These are phyloP conservation scores for Bipolaris sorokiniana DNA, from an alignment of 2,329 filamentous ascomycete species.

Conservation along the genomic window DNA sequence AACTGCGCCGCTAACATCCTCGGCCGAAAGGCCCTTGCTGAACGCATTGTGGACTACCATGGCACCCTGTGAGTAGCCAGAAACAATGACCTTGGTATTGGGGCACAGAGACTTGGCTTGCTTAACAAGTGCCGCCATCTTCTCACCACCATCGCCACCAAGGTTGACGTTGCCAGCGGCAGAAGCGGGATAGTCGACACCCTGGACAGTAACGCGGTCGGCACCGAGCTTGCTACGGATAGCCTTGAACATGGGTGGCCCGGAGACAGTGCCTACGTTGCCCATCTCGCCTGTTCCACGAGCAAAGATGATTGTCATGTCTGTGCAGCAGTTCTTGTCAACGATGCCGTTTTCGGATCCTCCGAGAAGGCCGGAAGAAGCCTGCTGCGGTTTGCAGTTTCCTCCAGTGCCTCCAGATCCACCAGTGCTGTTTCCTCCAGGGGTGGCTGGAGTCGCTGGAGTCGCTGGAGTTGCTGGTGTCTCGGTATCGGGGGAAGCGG, in stretches of 20 bases:
- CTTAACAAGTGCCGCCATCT: conserved; percentile 34
- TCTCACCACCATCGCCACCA: conserved; percentile 35
- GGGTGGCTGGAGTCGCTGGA: neutral
- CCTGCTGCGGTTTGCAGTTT: conserved; percentile 32
- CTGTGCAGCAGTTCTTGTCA: conserved; percentile 49
- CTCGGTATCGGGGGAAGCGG: neutral
- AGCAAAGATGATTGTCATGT: conserved; percentile 53
- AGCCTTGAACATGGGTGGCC: conserved; percentile 46
- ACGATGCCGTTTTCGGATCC: conserved; percentile 51
- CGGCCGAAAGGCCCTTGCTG: conserved; percentile 28
- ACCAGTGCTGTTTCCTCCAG: neutral
- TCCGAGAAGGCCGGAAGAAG: conserved; percentile 24
- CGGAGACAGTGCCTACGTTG: conserved; percentile 53
- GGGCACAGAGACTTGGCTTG: conserved; percentile 39
- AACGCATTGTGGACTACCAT: conserved; percentile 45
- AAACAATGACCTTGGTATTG: conserved; percentile 40
- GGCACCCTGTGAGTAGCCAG: conserved; percentile 43
- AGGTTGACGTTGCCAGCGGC: conserved; percentile 33
- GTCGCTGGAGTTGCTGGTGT: neutral
- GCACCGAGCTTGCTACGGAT: conserved; percentile 36
- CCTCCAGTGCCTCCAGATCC: conserved; percentile 21
- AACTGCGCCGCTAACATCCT: conserved; percentile 35
- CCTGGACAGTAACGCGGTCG: conserved; percentile 38
- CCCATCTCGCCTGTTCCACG: conserved; percentile 52
- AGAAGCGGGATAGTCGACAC: conserved; percentile 42